Conservation (phyloP, 768 basidiomycete species). For the Termitomyces sp. region DNA sequence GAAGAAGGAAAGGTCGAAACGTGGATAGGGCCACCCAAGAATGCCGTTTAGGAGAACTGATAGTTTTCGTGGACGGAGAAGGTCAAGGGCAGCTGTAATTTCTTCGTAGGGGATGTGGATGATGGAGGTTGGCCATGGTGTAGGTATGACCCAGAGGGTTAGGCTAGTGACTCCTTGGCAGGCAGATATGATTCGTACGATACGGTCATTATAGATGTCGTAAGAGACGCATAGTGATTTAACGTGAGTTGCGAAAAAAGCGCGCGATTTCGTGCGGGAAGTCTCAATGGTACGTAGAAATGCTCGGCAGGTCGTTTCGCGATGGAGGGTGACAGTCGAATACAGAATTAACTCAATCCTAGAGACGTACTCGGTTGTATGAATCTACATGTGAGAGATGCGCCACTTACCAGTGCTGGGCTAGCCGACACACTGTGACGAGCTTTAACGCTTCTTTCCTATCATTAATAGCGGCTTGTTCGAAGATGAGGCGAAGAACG, state of each 20-base stretch:
- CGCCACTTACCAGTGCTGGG: slow-evolving; percentile 28
- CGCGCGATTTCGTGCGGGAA: slow-evolving; percentile 24
- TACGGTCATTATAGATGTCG: slow-evolving; percentile 26
- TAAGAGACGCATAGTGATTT: slow-evolving; percentile 34
- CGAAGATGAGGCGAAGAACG: slow-evolving; percentile 32
- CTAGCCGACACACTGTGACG: slow-evolving; percentile 24
- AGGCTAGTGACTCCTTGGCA: slow-evolving; percentile 31
- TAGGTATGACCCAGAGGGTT: slow-evolving; percentile 32
- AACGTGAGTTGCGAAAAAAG: slow-evolving; percentile 32
- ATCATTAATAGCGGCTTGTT: slow-evolving; percentile 27
- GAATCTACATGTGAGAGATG: not conserved
- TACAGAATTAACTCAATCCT: slow-evolving; percentile 37
- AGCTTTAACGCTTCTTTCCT: slow-evolving; percentile 27
- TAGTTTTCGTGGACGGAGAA: slow-evolving; percentile 26
- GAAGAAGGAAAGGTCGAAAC: slow-evolving; percentile 29
- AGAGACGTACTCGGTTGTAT: not conserved
- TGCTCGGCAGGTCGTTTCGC: slow-evolving; percentile 26
- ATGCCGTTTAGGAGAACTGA: slow-evolving; percentile 27
- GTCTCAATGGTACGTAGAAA: slow-evolving; percentile 36
- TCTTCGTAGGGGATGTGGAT: slow-evolving; percentile 9
- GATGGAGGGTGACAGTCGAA: slow-evolving; percentile 27
- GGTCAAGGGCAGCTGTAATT: slow-evolving; percentile 16
- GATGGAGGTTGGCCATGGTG: slow-evolving; percentile 9
- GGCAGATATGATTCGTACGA: slow-evolving; percentile 27
- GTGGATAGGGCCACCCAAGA: slow-evolving; percentile 17